Percentiles rank a stretch among this genome's conserved stretches.
These are phyloP conservation scores for Piedraia hortae DNA, from an alignment of 2,329 filamentous ascomycete species.

Conservation along the genomic window DNA sequence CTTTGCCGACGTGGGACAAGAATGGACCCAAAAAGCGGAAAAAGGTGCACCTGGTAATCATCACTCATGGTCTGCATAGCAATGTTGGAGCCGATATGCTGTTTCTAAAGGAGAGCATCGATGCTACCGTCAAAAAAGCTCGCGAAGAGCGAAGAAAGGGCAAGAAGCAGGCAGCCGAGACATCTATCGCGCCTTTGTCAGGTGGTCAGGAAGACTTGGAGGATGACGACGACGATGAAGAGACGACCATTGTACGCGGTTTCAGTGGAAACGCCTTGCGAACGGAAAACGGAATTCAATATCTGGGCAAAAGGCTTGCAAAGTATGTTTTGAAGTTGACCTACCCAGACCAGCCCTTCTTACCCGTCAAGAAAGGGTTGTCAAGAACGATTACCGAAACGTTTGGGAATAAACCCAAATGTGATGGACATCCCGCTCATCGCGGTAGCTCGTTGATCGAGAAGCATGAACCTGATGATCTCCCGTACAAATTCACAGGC, in stretches of 20 bases:
- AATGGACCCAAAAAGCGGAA: conserved; percentile 30
- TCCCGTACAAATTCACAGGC: conserved; percentile 62
- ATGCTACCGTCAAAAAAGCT: conserved; percentile 49
- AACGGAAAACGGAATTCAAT: conserved; percentile 89
- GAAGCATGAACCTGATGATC: conserved; percentile 22
- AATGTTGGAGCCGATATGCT: conserved; percentile 93
- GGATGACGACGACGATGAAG: conserved; percentile 35
- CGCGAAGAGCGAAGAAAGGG: conserved; percentile 38
- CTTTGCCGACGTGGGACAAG: conserved; percentile 35
- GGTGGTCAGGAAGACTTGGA: conserved; percentile 23
- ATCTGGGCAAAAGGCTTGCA: conserved; percentile 77
- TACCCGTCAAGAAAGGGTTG: conserved; percentile 34
- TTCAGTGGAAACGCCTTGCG: conserved; percentile 73
- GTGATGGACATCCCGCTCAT: conserved; percentile 23
- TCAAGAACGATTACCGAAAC: conserved; percentile 21
- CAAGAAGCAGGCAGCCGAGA: conserved; percentile 15
- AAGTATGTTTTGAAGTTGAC: conserved; percentile 75
- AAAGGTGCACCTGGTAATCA: conserved; percentile 66
- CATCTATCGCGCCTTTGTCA: conserved; percentile 20
- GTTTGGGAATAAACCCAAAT: conserved; percentile 19
- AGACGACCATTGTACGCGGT: conserved; percentile 68
- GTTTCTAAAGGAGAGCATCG: conserved; percentile 90
- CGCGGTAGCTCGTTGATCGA: conserved; percentile 34
- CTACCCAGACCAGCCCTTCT: conserved; percentile 75
- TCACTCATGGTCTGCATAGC: conserved; percentile 87